A percentile compares a stretch with the other conserved stretches of the same genome.
Conservation (phyloP, 1,284 basidiomycete species). For the Cerrena zonata region DNA sequence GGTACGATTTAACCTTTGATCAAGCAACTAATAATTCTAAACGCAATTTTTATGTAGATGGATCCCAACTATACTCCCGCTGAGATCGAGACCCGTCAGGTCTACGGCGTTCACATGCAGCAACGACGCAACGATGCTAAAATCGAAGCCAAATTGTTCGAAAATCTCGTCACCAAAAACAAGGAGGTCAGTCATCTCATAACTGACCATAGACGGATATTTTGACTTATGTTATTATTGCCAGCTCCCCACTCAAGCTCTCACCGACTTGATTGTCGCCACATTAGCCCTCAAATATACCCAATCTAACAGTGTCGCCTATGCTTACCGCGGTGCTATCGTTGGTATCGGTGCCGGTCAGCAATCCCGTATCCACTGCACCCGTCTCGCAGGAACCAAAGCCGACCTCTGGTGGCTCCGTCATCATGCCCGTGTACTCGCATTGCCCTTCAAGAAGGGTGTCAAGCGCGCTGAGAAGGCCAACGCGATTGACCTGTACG, state of each 20-base stretch:
- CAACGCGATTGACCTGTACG: conserved; percentile 96
- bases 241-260: conserved; percentile 70
- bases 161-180: conserved; percentile 84
- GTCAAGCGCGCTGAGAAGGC: conserved; percentile 97
- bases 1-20: conserved; percentile 36
- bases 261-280: conserved; percentile 87
- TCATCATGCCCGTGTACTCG: conserved; percentile 89
- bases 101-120: conserved; percentile 88
- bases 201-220: too few species aligned
- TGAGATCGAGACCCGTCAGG: conserved; percentile 86
- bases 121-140: conserved; percentile 90
- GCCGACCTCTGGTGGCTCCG: conserved; percentile 99
- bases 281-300: conserved; percentile 98
- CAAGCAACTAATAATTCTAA: not conserved
- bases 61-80: conserved; percentile 75
- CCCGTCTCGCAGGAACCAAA: conserved; percentile 92
- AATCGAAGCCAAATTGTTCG: conserved; percentile 79
- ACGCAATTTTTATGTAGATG: conserved; percentile 53
- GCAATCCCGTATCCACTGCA: conserved; percentile 99
- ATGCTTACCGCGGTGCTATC: conserved; percentile 88
- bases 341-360: conserved; percentile 97
- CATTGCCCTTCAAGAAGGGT: conserved; percentile 93
- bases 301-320: conserved; percentile 97
- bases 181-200: conserved; percentile 57
- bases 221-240: too few species aligned